Evolutionary conservation across 208 protist genomes (phyloP).

Genomic region (Wallacemonas sp.): DNA sequence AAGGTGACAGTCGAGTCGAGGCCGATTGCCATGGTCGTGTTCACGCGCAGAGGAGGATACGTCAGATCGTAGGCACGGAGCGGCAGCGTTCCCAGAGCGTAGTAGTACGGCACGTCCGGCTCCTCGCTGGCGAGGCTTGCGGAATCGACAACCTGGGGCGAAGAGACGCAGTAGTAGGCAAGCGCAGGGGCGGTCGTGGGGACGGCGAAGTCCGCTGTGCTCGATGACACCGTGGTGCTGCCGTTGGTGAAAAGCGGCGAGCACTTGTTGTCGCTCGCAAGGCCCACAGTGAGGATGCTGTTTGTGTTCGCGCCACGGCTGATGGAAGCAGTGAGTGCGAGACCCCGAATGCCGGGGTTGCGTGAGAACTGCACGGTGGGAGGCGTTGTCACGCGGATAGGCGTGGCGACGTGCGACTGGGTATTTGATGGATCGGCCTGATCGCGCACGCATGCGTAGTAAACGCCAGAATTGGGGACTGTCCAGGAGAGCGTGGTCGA

Average conservation of each 20-base stretch:
- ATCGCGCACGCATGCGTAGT: slow-evolving; percentile 65
- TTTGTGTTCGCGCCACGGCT: slow-evolving; percentile 18
- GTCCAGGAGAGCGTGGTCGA: slow-evolving; percentile 22
- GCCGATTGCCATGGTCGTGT: slow-evolving; percentile 22
- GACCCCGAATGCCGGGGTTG: slow-evolving; percentile 37
- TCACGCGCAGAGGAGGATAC: slow-evolving; percentile 42
- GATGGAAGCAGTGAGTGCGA: slow-evolving; percentile 43
- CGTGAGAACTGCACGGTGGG: slow-evolving; percentile 37
- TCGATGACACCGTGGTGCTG: slow-evolving; percentile 29
- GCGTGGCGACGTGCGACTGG: slow-evolving; percentile 27
- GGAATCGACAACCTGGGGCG: slow-evolving; percentile 29
- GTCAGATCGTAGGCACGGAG: slow-evolving; percentile 42
- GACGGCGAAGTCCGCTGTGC: slow-evolving; percentile 37
- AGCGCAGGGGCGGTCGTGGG: slow-evolving; percentile 28
- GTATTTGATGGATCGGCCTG: background rate
- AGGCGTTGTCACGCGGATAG: slow-evolving; percentile 37
- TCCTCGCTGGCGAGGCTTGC: slow-evolving; percentile 11
- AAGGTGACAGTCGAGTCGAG: slow-evolving; percentile 49
- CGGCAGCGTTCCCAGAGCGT: slow-evolving; percentile 29
- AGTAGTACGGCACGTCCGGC: slow-evolving; percentile 25
- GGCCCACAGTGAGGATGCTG: slow-evolving; percentile 47
- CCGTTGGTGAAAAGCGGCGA: slow-evolving; percentile 24
- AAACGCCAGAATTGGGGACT: slow-evolving; percentile 30
- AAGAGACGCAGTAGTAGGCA: slow-evolving; percentile 56
- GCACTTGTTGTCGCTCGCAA: slow-evolving; percentile 39